Conservation (phyloP, 2,329 filamentous ascomycete species). For the Calonectria montana region DNA sequence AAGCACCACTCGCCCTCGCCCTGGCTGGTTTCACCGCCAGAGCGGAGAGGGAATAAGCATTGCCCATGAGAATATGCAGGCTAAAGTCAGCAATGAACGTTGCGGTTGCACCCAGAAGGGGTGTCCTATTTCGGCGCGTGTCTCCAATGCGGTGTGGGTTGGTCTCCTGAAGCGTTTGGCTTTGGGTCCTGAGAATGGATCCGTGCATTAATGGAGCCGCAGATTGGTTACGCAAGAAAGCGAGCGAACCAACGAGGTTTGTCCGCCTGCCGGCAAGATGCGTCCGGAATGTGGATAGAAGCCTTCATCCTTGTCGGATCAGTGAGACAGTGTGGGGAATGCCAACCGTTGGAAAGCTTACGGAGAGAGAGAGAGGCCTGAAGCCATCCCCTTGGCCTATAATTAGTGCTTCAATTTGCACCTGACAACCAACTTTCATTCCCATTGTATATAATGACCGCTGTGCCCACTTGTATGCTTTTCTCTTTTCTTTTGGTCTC, state of each 20-base stretch:
- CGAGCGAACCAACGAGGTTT: not conserved
- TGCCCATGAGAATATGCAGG: not conserved
- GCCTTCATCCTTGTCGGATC: not conserved
- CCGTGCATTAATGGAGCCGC: not conserved
- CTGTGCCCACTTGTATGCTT: not conserved
- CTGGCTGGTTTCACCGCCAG: not conserved
- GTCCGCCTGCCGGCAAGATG: not conserved
- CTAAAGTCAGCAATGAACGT: not conserved
- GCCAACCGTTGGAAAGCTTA: not conserved
- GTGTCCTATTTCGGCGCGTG: not conserved
- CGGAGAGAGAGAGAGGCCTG: not conserved
- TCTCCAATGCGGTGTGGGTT: not conserved
- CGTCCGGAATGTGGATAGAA: not conserved
- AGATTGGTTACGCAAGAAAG: not conserved
- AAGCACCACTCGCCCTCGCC: no score
- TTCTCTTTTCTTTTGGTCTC: not conserved
- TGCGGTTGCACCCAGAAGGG: not conserved
- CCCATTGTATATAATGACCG: no score
- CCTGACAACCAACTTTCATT: no score
- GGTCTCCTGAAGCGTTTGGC: not conserved
- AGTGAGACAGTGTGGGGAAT: not conserved
- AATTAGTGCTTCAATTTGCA: no score
- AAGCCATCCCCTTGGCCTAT: no score
- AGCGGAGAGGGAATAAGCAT: not conserved
- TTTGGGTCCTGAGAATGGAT: not conserved